phyloP scores from a whole-genome alignment of 441 rosid species.

The Manihot esculenta region DNA sequence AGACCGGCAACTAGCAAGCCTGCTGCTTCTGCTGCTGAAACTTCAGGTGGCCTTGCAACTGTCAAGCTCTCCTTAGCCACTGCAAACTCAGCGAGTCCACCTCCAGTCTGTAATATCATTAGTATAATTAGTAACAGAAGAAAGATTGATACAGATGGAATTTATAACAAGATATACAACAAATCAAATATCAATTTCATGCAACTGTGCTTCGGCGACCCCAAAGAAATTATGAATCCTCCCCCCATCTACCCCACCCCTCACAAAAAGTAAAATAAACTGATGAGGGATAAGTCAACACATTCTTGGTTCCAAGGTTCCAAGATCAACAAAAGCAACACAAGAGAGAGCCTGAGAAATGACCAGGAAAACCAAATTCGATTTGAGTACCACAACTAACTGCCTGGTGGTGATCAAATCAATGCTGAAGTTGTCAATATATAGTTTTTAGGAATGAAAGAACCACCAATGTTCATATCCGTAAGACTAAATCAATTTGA shows the following conservation, averaged over 20 bases:
- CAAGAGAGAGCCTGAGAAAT: neutral
- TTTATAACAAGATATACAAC: neutral
- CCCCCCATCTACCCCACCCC: too few relatives aligned
- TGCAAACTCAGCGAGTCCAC: slow-evolving; percentile 67
- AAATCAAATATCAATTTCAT: neutral
- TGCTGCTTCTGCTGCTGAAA: slow-evolving; percentile 71
- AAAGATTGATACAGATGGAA: neutral
- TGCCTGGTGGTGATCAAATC: neutral
- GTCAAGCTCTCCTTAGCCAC: slow-evolving; percentile 59
- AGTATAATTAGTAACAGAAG: neutral
- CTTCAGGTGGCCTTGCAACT: slow-evolving; percentile 62
- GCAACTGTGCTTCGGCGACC: neutral
- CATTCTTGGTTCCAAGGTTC: neutral
- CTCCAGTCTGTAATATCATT: slow-evolving; percentile 40
- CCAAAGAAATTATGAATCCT: neutral
- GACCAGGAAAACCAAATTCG: neutral
- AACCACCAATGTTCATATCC: neutral
- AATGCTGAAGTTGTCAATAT: neutral
- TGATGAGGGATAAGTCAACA: neutral
- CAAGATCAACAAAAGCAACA: neutral
- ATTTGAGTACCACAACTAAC: neutral
- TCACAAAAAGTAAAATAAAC: neutral
- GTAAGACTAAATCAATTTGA: neutral
- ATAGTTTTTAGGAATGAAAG: too few relatives aligned
- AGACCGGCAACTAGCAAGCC: slow-evolving; percentile 64